Evolutionary conservation across 1,284 basidiomycete genomes (phyloP), one percentile per base, ranked within the genome.

Genomic region (Cryptococcus sp.): DNA sequence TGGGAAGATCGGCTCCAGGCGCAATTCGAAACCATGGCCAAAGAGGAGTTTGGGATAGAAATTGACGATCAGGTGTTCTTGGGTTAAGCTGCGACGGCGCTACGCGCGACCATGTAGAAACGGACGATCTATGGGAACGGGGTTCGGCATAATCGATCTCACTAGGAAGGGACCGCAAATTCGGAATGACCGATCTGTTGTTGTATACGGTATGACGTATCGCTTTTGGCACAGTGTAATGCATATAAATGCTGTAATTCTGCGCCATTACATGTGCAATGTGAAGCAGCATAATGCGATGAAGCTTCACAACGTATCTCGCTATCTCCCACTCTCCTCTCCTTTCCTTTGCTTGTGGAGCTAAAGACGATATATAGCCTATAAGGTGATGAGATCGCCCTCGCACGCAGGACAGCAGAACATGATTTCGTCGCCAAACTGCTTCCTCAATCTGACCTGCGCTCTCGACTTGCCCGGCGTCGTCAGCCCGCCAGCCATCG

Each of bases 21-120:
- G 54, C 75, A 78, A 54, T 73, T 80, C 51, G 73, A 74, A 56
- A 68, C 73, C 38, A 79, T 82, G 76, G 82, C 81, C 0, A 72
- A 74, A 56, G 76, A 79, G 35, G 81, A 82, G 63, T 79, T 82
- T 56, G 81, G 81, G 0, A 80, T 82, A 51, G 81, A 82, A 56
- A 65, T 81, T 25, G 79, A 81, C 57, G 78, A 80, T 52, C 64
- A 57, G n/a, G 77, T 75, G 15, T 79, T 76, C 57, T 58, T 75
- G 23, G 81, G 69, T 57, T 82, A 67, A 53, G 38, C 38, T 25
- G 25, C 31, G 16, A 23, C 27, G 38, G 6, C 25, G 20, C 31
- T 8, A 10, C 8, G 8, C 13, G 10, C 31, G 31, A 35, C 13
- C 7, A 10, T 35, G 5, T 35, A 10, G 31, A 5, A 8, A 35